These are phyloP conservation scores for Solanum hybrid DNA, from an alignment of 305 asterid genomes.

Conservation along the genomic window DNA sequence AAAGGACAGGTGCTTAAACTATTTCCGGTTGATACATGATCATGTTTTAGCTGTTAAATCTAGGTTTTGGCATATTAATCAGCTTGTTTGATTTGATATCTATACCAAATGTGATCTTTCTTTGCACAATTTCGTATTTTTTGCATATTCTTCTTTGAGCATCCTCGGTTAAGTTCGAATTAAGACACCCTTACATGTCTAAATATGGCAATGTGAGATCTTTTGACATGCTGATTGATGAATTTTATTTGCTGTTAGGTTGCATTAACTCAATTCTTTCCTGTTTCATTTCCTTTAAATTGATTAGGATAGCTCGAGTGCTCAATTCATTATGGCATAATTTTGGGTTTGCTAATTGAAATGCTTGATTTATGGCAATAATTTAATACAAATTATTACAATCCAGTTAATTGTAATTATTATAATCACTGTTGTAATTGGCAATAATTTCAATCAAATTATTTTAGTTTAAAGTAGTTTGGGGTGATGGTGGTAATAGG, in stretches of 20 bases:
- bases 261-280: background rate
- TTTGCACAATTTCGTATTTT: background rate
- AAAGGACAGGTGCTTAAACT: background rate
- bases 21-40: background rate
- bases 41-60: background rate
- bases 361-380: background rate
- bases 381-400: background rate
- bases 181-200: background rate
- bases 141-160: background rate
- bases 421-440: background rate
- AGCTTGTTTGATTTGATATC: background rate
- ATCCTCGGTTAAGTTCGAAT: no score
- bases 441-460: background rate
- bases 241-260: background rate
- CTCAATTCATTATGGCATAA: background rate
- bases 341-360: background rate
- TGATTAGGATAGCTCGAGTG: background rate
- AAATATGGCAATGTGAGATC: background rate
- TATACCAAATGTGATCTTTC: background rate
- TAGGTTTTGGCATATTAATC: background rate
- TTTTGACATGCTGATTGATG: background rate
- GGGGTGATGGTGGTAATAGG: background rate
- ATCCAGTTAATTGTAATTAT: background rate
- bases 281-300: background rate
- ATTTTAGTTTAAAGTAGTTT: background rate